Evolutionary conservation across 768 basidiomycete species (phyloP).

Genomic region (Amanita phalloides): DNA sequence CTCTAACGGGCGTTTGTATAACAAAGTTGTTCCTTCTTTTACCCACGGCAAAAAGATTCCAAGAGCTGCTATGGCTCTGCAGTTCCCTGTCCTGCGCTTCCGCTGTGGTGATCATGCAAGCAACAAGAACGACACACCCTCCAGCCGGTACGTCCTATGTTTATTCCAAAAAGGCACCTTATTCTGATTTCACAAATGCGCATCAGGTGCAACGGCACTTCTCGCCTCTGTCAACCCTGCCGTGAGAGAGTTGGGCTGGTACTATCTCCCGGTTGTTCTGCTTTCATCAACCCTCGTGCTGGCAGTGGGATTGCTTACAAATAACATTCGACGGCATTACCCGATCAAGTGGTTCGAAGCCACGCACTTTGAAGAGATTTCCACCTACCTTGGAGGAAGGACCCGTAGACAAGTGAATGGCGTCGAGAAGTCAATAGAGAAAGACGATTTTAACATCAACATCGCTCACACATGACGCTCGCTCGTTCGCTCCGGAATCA

Average conservation of each 20-base stretch:
- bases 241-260: conserved; percentile 36
- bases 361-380: neutral
- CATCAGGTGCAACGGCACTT: conserved; percentile 38
- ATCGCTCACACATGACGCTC: neutral
- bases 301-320: conserved; percentile 30
- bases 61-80: conserved; percentile 38
- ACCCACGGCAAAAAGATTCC: conserved; percentile 28
- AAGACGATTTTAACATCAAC: neutral
- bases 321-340: conserved; percentile 43
- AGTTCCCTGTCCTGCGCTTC: conserved; percentile 34
- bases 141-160: conserved; percentile 29
- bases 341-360: conserved; percentile 32
- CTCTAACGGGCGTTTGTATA: conserved; percentile 36
- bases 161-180: neutral
- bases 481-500: no score
- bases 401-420: no score
- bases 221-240: conserved; percentile 33
- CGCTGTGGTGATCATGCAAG: conserved; percentile 37
- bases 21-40: conserved; percentile 40
- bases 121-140: conserved; percentile 41
- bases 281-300: conserved; percentile 35
- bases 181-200: neutral
- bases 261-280: conserved; percentile 41
- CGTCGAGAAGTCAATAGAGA: neutral
- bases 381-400: no score